Percentiles rank a stretch among this genome's conserved stretches.
Evolutionary conservation across 495 filamentous ascomycete species (phyloP).

Genomic region (Ramalina intermedia): DNA sequence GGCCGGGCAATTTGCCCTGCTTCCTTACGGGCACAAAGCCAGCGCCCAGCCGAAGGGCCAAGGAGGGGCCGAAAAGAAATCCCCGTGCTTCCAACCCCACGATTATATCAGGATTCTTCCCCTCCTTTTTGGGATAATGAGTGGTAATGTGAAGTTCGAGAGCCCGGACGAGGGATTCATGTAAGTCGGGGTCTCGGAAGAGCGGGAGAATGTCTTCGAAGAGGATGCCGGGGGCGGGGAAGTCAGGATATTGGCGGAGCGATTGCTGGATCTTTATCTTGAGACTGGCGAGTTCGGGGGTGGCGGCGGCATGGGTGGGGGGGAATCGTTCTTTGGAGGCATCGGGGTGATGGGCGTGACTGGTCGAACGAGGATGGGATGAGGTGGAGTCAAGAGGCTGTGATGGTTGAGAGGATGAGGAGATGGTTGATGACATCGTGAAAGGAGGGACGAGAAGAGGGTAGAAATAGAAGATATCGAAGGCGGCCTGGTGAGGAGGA

Average conservation of each 20-base stretch:
- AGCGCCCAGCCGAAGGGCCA: conserved; percentile 76
- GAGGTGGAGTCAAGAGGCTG: background rate
- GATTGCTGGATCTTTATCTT: conserved; percentile 57
- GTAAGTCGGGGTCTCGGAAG: conserved; percentile 66
- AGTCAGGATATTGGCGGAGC: conserved; percentile 75
- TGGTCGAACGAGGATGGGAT: background rate
- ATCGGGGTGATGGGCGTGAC: background rate
- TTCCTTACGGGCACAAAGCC: conserved; percentile 91
- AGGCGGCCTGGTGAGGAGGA: no score
- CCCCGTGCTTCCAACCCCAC: conserved; percentile 89
- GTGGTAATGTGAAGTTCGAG: conserved; percentile 69
- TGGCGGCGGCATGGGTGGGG: background rate
- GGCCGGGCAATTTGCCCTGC: conserved; percentile 88
- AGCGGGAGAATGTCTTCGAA: conserved; percentile 99
- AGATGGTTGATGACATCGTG: background rate
- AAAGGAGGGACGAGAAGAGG: no score
- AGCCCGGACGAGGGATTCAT: conserved; percentile 65
- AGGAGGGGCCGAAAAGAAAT: conserved; percentile 84
- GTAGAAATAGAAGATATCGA: no score
- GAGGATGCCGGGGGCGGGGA: conserved; percentile 83
- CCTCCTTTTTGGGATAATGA: conserved; percentile 22
- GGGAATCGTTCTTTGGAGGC: conserved; percentile 2
- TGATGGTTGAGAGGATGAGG: background rate
- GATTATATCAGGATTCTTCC: conserved; percentile 66
- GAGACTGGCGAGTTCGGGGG: conserved; percentile 26